phyloP scores from a whole-genome alignment of 2,329 filamentous ascomycete species.

The Pseudogymnoascus sp. region DNA sequence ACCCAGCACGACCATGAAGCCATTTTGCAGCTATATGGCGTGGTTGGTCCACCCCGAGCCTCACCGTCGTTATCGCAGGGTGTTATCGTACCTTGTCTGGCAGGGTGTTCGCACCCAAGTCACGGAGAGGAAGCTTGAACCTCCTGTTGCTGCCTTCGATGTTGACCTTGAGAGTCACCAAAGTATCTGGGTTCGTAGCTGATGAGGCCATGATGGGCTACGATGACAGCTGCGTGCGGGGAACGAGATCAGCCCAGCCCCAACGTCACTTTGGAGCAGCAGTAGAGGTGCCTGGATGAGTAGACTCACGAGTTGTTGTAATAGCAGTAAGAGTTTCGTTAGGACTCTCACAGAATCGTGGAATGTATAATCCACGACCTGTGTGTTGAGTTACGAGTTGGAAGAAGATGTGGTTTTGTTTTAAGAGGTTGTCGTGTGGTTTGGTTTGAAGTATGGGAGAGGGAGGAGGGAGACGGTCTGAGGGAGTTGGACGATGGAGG shows the following conservation, averaged over 20 bases:
- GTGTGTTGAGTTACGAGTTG: background rate
- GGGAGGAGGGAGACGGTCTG: slow-evolving; percentile 9
- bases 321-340: background rate
- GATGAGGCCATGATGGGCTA: slow-evolving; percentile 24
- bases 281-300: background rate
- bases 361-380: slow-evolving; percentile 4
- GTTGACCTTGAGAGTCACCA: slow-evolving; percentile 71
- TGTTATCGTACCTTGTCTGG: slow-evolving; percentile 66
- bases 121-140: slow-evolving; percentile 82
- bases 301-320: background rate
- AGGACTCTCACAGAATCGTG: slow-evolving; percentile 2
- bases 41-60: background rate
- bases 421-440: background rate
- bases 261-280: background rate
- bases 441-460: slow-evolving; percentile 14
- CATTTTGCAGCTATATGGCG: slow-evolving; percentile 19
- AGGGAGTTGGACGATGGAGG: background rate
- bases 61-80: background rate
- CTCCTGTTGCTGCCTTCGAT: slow-evolving; percentile 68
- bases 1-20: slow-evolving; percentile 21
- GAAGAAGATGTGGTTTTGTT: background rate
- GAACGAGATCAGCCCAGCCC: slow-evolving; percentile 1
- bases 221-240: background rate
- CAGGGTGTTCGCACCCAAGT: slow-evolving; percentile 65
- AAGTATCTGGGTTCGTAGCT: slow-evolving; percentile 48